phyloP scores from a whole-genome alignment of 352 stramenopile species.

The Globisporangium paddicum region DNA sequence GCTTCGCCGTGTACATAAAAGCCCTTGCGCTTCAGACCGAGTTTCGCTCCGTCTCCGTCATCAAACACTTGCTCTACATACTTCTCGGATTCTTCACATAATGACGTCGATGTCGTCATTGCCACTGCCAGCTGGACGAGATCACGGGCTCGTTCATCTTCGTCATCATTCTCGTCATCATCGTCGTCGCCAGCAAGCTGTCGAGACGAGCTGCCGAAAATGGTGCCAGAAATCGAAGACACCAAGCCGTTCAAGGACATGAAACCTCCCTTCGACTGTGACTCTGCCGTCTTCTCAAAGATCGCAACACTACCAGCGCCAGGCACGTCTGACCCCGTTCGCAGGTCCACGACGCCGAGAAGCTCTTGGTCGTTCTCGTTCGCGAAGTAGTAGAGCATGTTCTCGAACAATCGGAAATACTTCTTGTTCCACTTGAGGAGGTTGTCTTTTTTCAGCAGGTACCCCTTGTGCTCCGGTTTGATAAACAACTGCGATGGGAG shows the following conservation, averaged over 20 bases:
- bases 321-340: conserved; percentile 57
- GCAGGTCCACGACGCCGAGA: conserved; percentile 78
- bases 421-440: conserved; percentile 88
- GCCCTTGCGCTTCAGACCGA: conserved; percentile 37
- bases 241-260: conserved; percentile 80
- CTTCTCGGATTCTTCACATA: conserved; percentile 61
- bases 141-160: conserved; percentile 43
- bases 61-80: conserved; percentile 45
- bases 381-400: conserved; percentile 88
- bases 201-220: conserved; percentile 60
- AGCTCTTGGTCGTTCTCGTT: conserved; percentile 83
- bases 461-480: conserved; percentile 72
- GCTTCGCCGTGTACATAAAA: conserved; percentile 80
- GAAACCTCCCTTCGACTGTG: conserved; percentile 48
- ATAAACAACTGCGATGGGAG: conserved; percentile 79
- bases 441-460: conserved; percentile 85
- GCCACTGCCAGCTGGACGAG: conserved; percentile 63
- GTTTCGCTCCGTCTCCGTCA: conserved; percentile 19
- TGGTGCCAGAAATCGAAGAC: conserved; percentile 70
- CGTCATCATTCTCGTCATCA: conserved; percentile 32
- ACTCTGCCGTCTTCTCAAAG: conserved; percentile 71
- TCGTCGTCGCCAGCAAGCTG: conserved; percentile 38
- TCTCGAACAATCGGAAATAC: conserved; percentile 85
- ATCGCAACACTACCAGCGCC: conserved; percentile 76
- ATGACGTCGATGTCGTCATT: conserved; percentile 58